phyloP scores from a whole-genome alignment of 2,329 filamentous ascomycete genomes.

The Microcyclosporella mali region DNA sequence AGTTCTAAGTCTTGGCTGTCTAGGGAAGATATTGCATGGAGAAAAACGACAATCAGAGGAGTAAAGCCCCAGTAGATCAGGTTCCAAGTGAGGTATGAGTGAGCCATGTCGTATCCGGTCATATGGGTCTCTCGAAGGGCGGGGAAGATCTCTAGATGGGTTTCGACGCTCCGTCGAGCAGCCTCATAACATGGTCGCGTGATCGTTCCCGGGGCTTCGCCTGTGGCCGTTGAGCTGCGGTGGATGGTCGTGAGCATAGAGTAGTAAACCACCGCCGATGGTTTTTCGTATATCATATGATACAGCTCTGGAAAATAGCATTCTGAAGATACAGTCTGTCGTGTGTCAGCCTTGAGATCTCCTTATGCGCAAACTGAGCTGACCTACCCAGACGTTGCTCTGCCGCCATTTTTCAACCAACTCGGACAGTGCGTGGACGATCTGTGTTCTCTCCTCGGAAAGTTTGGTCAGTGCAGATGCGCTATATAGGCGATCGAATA shows the following conservation, averaged over 20 bases:
- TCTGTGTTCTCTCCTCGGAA: slow-evolving; percentile 5
- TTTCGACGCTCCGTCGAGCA: slow-evolving; percentile 8
- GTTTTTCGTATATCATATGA: slow-evolving; percentile 4
- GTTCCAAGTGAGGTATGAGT: slow-evolving; percentile 10
- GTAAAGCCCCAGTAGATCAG: slow-evolving; percentile 11
- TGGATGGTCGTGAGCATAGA: slow-evolving; percentile 11
- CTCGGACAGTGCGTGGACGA: slow-evolving; percentile 3
- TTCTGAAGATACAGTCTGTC: neutral
- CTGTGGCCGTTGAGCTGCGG: slow-evolving; percentile 6
- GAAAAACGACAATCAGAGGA: slow-evolving; percentile 12
- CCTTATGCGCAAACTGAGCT: too few relatives aligned
- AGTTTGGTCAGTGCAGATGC: slow-evolving; percentile 7
- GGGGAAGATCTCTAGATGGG: slow-evolving; percentile 2
- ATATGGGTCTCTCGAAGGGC: slow-evolving; percentile 7
- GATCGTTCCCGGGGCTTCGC: slow-evolving; percentile 6
- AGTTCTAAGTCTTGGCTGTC: slow-evolving; percentile 8
- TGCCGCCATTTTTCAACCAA: too few relatives aligned
- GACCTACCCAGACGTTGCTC: too few relatives aligned
- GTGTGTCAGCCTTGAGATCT: too few relatives aligned
- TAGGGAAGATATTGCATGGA: slow-evolving; percentile 8
- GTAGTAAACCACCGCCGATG: slow-evolving; percentile 7
- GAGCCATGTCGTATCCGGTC: slow-evolving; percentile 3
- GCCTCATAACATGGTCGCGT: slow-evolving; percentile 10
- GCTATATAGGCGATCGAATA: slow-evolving; percentile 11
- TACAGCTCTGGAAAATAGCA: slow-evolving; percentile 7